These are phyloP conservation scores for Chytriomyces confervae DNA, from an alignment of 192 early-diverging fungal species.

Conservation along the genomic window DNA sequence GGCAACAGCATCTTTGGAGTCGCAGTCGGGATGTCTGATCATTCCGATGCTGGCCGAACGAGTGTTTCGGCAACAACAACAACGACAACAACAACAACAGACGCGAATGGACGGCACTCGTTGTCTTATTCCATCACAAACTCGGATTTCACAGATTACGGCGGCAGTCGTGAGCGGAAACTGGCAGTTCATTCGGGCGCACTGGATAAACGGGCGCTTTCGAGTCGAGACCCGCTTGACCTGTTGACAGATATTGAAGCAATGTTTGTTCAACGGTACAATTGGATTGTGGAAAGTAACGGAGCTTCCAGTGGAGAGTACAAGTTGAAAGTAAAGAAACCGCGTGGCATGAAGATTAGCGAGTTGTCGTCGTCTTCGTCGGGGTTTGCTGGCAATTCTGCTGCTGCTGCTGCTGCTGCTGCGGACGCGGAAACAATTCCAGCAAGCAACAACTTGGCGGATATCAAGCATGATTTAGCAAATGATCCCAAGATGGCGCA, in stretches of 20 bases:
- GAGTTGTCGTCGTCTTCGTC: background rate
- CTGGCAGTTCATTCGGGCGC: background rate
- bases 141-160: background rate
- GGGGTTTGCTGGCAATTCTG: background rate
- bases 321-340: background rate
- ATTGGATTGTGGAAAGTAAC: background rate
- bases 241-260: conserved; percentile 2
- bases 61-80: background rate
- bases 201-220: conserved; percentile 12
- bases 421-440: background rate
- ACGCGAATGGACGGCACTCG: background rate
- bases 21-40: too few relatives aligned
- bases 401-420: background rate
- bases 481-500: conserved; percentile 13
- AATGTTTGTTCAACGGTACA: conserved; percentile 5
- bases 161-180: background rate
- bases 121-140: background rate
- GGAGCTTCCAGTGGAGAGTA: background rate
- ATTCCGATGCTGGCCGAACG: too few relatives aligned
- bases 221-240: conserved; percentile 14
- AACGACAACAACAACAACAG: background rate
- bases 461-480: background rate
- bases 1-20: too few relatives aligned
- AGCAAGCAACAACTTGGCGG: background rate
- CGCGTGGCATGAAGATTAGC: conserved; percentile 10